These are phyloP conservation scores for Solanum boliviense DNA, from an alignment of 257 asterid species.

Conservation along the genomic window DNA sequence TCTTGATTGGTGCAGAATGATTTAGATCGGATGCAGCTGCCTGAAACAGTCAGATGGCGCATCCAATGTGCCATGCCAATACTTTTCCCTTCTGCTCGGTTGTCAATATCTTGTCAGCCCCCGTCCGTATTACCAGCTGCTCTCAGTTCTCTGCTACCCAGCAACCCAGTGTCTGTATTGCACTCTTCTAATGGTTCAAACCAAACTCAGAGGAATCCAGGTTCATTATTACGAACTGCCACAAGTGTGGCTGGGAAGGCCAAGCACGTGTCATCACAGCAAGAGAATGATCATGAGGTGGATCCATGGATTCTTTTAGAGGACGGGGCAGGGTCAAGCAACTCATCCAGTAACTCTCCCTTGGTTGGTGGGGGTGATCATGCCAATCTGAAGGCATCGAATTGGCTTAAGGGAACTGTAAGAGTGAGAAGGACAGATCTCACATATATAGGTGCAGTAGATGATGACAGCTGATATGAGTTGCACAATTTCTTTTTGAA, in stretches of 20 bases:
- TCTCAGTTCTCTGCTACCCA: constrained; percentile 58
- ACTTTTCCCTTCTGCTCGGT: constrained; percentile 41
- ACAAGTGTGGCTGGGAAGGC: constrained; percentile 35
- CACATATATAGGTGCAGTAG: constrained; percentile 73
- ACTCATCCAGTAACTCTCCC: constrained; percentile 40
- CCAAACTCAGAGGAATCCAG: constrained; percentile 37
- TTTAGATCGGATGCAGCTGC: constrained; percentile 78
- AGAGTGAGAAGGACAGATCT: constrained; percentile 81
- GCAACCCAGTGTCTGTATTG: constrained; percentile 35
- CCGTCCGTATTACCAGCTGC: constrained; percentile 60
- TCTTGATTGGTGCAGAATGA: constrained; percentile 53
- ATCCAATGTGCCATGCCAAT: constrained; percentile 88
- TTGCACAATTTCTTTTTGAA: constrained; percentile 5
- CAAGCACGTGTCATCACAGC: constrained; percentile 27
- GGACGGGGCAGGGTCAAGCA: constrained; percentile 80
- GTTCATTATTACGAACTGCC: constrained; percentile 39
- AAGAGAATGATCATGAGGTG: constrained; percentile 43
- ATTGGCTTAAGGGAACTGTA: constrained; percentile 71
- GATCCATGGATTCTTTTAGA: constrained; percentile 90
- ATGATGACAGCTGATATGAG: constrained; percentile 73
- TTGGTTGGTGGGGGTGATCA: constrained; percentile 39
- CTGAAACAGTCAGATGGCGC: constrained; percentile 71
- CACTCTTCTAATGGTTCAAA: constrained; percentile 29
- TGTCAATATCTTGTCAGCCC: constrained; percentile 60
- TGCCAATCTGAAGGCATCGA: constrained; percentile 62